Evolutionary conservation across 2,329 filamentous ascomycete genomes (phyloP).

Genomic region (Albifimbria verrucaria): DNA sequence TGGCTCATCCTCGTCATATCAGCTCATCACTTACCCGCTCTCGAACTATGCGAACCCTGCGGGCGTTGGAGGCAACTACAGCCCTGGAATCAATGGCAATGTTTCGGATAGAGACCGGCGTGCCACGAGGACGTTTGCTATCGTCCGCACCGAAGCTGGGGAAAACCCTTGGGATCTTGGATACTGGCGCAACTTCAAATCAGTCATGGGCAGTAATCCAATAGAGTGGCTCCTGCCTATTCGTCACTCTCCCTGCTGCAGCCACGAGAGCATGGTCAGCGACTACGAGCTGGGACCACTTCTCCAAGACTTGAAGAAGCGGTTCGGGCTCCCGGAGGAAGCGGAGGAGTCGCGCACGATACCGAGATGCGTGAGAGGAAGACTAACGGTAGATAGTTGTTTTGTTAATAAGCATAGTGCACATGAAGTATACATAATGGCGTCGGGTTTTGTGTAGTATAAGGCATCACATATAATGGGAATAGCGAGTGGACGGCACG

Average conservation of each 20-base stretch:
- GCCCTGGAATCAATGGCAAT: no score
- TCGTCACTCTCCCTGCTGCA: conserved; percentile 68
- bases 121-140: conserved; percentile 69
- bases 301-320: conserved; percentile 51
- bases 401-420: no score
- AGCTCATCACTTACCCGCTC: conserved; percentile 59
- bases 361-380: conserved; percentile 13
- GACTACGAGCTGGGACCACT: conserved; percentile 66
- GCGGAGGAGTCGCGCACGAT: conserved; percentile 7
- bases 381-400: neutral
- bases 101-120: conserved; percentile 35
- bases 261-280: conserved; percentile 62
- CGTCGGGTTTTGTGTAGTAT: no score
- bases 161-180: conserved; percentile 88
- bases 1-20: conserved; percentile 38
- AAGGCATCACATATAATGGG: no score
- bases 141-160: conserved; percentile 68
- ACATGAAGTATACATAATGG: no score
- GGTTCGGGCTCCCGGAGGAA: conserved; percentile 23
- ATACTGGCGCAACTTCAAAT: conserved; percentile 65
- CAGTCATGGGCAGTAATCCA: conserved; percentile 71
- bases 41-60: conserved; percentile 5
- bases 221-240: conserved; percentile 82
- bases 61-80: conserved; percentile 9
- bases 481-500: no score